These are phyloP conservation scores for Calonectria montana DNA, from an alignment of 2,329 filamentous ascomycete genomes.

Conservation along the genomic window DNA sequence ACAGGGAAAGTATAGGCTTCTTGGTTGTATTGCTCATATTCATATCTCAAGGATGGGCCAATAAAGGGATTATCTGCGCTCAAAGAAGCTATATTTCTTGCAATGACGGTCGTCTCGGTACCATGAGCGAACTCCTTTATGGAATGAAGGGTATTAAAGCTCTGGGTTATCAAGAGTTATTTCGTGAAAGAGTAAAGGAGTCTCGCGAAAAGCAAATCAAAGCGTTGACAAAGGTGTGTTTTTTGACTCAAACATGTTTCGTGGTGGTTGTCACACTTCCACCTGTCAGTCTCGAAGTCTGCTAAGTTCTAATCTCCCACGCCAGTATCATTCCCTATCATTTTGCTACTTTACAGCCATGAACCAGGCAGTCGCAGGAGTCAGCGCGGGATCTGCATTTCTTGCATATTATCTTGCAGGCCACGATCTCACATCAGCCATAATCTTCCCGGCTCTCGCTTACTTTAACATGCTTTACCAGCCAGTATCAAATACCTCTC, in stretches of 20 bases:
- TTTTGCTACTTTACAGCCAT: neutral
- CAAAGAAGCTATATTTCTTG: neutral
- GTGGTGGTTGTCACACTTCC: neutral
- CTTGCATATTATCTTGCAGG: neutral
- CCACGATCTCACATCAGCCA: neutral
- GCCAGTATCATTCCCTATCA: neutral
- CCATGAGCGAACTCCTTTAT: neutral
- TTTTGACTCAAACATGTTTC: neutral
- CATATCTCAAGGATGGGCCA: neutral
- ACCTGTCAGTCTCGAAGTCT: neutral
- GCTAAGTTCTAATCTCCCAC: neutral
- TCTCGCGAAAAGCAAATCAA: neutral
- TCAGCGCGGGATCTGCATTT: neutral
- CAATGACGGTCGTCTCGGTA: neutral
- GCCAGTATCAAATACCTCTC: neutral
- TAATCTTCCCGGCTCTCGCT: neutral
- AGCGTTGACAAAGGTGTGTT: neutral
- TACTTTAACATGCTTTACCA: slow-evolving; percentile 1
- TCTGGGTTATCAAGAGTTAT: neutral
- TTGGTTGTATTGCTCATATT: neutral
- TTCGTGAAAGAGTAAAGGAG: neutral
- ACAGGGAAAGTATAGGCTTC: neutral
- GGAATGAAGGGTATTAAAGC: neutral
- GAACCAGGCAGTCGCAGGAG: neutral
- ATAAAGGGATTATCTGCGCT: neutral